Conservation (phyloP, 352 stramenopile genomes). For the Phytopythium vexans region DNA sequence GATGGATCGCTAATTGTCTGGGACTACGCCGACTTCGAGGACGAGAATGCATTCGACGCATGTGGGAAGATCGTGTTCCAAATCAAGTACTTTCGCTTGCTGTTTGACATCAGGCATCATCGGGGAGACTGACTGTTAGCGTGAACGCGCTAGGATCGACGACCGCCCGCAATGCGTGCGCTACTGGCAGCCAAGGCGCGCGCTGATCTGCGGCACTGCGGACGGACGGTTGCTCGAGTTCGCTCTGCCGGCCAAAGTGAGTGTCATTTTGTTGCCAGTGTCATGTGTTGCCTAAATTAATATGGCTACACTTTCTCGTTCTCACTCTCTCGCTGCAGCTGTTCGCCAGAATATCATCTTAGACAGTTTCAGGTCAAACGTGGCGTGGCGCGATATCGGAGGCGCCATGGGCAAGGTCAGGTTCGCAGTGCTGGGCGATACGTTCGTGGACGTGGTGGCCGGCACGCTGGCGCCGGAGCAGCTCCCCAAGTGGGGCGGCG, state of each 20-base stretch:
- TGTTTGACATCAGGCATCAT: neutral
- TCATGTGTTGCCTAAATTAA: neutral
- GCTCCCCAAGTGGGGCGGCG: constrained; percentile 75
- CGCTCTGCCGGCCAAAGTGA: constrained; percentile 18
- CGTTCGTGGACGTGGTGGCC: constrained; percentile 78
- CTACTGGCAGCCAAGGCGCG: constrained; percentile 26
- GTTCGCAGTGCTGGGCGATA: constrained; percentile 60
- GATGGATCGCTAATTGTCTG: constrained; percentile 62
- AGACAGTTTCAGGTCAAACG: neutral
- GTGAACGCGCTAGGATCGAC: constrained; percentile 15
- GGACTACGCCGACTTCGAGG: constrained; percentile 51
- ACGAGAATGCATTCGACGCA: constrained; percentile 30
- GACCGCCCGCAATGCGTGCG: constrained; percentile 24
- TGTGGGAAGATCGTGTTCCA: constrained; percentile 44
- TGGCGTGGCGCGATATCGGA: neutral
- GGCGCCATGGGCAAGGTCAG: constrained; percentile 15
- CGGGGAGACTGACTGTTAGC: neutral
- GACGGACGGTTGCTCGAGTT: constrained; percentile 31
- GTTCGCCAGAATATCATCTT: neutral
- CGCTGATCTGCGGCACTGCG: constrained; percentile 26
- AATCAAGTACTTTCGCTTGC: constrained; percentile 23
- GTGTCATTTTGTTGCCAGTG: neutral
- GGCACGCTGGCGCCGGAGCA: constrained; percentile 57
- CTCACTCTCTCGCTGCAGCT: neutral
- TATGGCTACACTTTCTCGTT: neutral